These are phyloP conservation scores for Epichloe scottii DNA, from an alignment of 2,329 filamentous ascomycete genomes.

Conservation along the genomic window DNA sequence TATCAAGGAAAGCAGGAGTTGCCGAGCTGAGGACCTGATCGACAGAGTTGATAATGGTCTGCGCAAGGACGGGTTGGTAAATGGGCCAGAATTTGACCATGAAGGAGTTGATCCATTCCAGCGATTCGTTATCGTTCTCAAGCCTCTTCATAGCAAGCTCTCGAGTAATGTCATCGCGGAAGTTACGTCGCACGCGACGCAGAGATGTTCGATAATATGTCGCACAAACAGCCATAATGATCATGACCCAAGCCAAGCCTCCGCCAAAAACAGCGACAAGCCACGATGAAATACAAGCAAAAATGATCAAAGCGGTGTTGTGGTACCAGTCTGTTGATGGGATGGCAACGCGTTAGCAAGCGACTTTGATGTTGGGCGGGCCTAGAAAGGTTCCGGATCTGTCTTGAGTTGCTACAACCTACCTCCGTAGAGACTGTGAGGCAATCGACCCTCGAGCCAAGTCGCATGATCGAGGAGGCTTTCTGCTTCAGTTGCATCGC, in stretches of 20 bases:
- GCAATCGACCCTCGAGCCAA: conserved; percentile 68
- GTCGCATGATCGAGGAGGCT: conserved; percentile 80
- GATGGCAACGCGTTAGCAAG: background rate
- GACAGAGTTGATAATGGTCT: conserved; percentile 85
- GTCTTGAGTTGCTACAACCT: conserved; percentile 15
- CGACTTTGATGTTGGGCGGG: background rate
- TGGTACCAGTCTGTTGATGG: conserved; percentile 87
- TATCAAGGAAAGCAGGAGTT: conserved; percentile 86
- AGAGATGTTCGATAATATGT: conserved; percentile 97
- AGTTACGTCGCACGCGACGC: conserved; percentile 85
- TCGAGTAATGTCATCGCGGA: conserved; percentile 83
- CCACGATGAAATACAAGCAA: conserved; percentile 86
- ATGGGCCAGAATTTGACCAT: conserved; percentile 99
- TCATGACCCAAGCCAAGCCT: conserved; percentile 82
- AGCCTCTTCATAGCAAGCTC: conserved; percentile 79
- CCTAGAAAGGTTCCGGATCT: background rate
- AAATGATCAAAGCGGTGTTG: conserved; percentile 86
- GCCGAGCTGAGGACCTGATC: conserved; percentile 91
- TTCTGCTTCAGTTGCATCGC: conserved; percentile 42
- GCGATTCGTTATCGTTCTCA: conserved; percentile 79
- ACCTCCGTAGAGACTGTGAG: conserved; percentile 87
- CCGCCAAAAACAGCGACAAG: conserved; percentile 79
- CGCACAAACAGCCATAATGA: conserved; percentile 82
- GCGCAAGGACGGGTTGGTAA: conserved; percentile 84
- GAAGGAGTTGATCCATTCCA: conserved; percentile 99